These are phyloP conservation scores for Aphanomyces cochlioides DNA, from an alignment of 352 stramenopile species.

Conservation along the genomic window DNA sequence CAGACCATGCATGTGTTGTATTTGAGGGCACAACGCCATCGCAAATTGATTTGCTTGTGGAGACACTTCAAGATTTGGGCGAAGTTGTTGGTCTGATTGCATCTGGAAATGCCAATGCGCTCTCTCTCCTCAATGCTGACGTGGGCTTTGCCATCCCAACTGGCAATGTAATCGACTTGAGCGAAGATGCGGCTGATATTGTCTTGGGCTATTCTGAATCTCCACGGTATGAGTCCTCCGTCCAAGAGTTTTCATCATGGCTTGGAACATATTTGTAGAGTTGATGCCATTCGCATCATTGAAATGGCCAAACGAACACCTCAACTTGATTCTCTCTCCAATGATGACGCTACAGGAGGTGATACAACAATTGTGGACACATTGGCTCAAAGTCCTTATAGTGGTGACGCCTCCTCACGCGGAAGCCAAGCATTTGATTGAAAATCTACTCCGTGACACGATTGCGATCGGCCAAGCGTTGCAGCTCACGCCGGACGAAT, in stretches of 20 bases:
- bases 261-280: neutral
- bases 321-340: neutral
- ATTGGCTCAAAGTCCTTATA: too few species aligned
- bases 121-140: constrained; percentile 48
- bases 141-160: constrained; percentile 48
- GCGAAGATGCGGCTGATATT: constrained; percentile 47
- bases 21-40: constrained; percentile 45
- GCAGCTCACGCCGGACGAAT: constrained; percentile 3
- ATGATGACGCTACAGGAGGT: too few species aligned
- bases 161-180: constrained; percentile 45
- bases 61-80: constrained; percentile 51
- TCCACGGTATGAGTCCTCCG: constrained; percentile 38
- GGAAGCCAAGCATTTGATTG: constrained; percentile 14
- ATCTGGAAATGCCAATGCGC: constrained; percentile 43
- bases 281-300: constrained; percentile 44
- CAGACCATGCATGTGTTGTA: constrained; percentile 43
- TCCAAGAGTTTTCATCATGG: too few species aligned
- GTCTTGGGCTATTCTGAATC: constrained; percentile 42
- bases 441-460: constrained; percentile 9
- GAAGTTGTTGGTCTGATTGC: constrained; percentile 49
- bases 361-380: too few species aligned
- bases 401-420: neutral
- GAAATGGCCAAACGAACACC: constrained; percentile 44
- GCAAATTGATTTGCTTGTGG: constrained; percentile 48
- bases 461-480: constrained; percentile 4